phyloP scores from a whole-genome alignment of 441 rosid genomes.

The Breynia disticha region DNA sequence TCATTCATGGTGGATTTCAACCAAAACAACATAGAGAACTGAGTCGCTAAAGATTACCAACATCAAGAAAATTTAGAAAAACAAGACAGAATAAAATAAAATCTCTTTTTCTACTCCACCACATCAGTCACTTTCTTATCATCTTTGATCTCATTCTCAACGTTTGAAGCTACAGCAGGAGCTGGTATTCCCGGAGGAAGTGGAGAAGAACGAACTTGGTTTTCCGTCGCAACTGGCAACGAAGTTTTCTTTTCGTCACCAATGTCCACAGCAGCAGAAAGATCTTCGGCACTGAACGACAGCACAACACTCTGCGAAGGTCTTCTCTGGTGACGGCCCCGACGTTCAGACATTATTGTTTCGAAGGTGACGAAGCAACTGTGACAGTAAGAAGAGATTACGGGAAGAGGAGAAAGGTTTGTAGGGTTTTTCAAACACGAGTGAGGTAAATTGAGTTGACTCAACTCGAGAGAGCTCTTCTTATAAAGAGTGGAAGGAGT shows the following conservation, averaged over 20 bases:
- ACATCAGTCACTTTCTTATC: not conserved
- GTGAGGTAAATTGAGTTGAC: no score
- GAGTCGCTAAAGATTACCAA: not conserved
- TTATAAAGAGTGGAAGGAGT: no score
- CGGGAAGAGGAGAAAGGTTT: no score
- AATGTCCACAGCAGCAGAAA: conserved; percentile 5
- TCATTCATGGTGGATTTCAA: no score
- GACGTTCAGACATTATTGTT: conserved; percentile 23
- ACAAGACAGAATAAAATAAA: not conserved
- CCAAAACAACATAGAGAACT: no score
- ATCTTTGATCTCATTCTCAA: conserved; percentile 2
- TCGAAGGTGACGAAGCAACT: no score
- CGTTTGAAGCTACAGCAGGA: not conserved
- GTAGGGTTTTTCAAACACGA: no score
- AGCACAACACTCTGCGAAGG: conserved; percentile 27
- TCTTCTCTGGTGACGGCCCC: conserved; percentile 31
- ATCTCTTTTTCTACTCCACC: not conserved
- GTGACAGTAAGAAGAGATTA: no score
- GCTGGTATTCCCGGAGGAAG: not conserved
- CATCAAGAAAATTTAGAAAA: not conserved
- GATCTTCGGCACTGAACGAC: conserved; percentile 18
- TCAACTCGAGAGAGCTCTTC: no score
- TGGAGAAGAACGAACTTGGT: conserved; percentile 7
- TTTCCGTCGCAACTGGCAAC: conserved; percentile 1
- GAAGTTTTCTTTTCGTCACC: conserved; percentile 4